Conservation (phyloP, 208 protist genomes). For the Novymonas esmeraldas region DNA sequence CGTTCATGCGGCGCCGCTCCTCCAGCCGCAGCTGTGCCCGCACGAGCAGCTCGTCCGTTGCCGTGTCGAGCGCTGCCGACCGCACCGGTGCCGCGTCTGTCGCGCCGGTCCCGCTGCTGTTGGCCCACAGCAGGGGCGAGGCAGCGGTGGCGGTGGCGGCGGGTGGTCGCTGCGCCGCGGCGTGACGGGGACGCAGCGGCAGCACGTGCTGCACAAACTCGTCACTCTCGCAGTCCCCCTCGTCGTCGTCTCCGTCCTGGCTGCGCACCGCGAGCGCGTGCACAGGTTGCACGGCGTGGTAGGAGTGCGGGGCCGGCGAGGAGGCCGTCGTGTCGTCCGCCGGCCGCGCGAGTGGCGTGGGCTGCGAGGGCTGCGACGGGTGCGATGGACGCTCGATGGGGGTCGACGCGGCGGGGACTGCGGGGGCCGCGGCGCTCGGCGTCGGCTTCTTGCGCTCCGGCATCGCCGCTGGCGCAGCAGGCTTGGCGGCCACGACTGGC, state of each 20-base stretch:
- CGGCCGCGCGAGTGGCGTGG: neutral
- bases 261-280: neutral
- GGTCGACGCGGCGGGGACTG: neutral
- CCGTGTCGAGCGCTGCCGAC: slow-evolving; percentile 13
- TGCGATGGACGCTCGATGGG: neutral
- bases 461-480: neutral
- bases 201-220: slow-evolving; percentile 35
- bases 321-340: neutral
- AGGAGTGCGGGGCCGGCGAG: neutral
- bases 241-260: slow-evolving; percentile 7
- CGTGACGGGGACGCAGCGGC: slow-evolving; percentile 6
- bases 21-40: slow-evolving; percentile 52
- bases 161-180: neutral
- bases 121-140: slow-evolving; percentile 8
- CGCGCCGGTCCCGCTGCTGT: neutral
- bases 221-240: slow-evolving; percentile 20
- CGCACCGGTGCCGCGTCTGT: neutral
- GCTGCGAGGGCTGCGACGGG: neutral
- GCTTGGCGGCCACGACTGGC: neutral
- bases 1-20: slow-evolving; percentile 31
- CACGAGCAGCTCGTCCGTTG: slow-evolving; percentile 37
- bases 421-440: neutral
- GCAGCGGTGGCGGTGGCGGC: too few relatives aligned
- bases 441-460: slow-evolving; percentile 1
- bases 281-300: neutral